Conservation (phyloP, 371 early-diverging fungal genomes). For the Saksenaea vasiformis region DNA sequence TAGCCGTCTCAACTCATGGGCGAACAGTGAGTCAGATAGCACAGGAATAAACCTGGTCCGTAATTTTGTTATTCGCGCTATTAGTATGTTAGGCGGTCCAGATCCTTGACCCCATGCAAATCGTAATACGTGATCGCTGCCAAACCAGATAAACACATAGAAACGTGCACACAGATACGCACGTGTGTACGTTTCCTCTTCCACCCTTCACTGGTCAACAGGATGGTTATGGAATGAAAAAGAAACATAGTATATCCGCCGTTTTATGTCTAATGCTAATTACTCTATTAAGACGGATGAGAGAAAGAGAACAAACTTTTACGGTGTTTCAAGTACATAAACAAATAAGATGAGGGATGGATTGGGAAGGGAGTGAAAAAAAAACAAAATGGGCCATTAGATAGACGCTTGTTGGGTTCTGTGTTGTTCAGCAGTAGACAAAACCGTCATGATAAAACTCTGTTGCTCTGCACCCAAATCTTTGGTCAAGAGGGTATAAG, state of each 20-base stretch:
- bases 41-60: too few relatives aligned
- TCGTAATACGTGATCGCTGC: too few relatives aligned
- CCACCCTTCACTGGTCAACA: too few relatives aligned
- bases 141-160: neutral
- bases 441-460: constrained; percentile 43
- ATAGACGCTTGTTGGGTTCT: neutral
- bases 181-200: too few relatives aligned
- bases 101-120: too few relatives aligned
- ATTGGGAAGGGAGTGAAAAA: neutral
- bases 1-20: too few relatives aligned
- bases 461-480: constrained; percentile 54
- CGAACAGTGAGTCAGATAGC: too few relatives aligned
- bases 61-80: too few relatives aligned
- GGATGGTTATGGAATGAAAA: too few relatives aligned
- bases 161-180: neutral
- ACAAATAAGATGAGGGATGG: neutral
- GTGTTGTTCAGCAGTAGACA: constrained; percentile 46
- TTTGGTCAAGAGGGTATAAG: constrained; percentile 54
- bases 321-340: constrained; percentile 4
- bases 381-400: neutral
- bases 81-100: too few relatives aligned
- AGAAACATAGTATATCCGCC: neutral
- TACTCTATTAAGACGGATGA: constrained; percentile 4
- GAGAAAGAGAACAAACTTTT: neutral
- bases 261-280: constrained; percentile 2